These are phyloP conservation scores for Mycena alexandri DNA, from an alignment of 768 basidiomycete genomes.

Conservation along the genomic window DNA sequence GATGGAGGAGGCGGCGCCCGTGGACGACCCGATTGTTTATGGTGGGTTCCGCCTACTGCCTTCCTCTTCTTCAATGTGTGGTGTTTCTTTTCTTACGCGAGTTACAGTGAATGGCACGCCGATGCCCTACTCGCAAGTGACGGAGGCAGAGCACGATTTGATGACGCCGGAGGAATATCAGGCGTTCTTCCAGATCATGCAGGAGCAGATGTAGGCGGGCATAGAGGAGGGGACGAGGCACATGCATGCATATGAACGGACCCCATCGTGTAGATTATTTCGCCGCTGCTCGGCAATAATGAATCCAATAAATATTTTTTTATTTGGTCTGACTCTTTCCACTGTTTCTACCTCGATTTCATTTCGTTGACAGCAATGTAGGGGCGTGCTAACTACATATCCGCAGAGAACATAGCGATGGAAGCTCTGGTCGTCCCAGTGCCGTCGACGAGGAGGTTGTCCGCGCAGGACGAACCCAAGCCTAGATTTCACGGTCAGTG, in stretches of 20 bases:
- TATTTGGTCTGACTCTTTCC: too few relatives aligned
- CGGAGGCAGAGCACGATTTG: slow-evolving; percentile 91
- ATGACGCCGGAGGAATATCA: slow-evolving; percentile 97
- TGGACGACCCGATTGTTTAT: slow-evolving; percentile 75
- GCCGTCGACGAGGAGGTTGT: slow-evolving; percentile 28
- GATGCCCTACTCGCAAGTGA: slow-evolving; percentile 83
- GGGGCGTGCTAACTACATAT: slow-evolving; percentile 23
- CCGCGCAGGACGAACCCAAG: slow-evolving; percentile 30
- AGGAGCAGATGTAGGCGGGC: slow-evolving; percentile 46
- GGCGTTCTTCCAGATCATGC: slow-evolving; percentile 79
- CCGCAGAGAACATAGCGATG: slow-evolving; percentile 31
- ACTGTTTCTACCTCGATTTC: too few relatives aligned
- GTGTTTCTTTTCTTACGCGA: slow-evolving; percentile 24
- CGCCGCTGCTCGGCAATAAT: slow-evolving; percentile 18
- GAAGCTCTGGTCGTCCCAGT: slow-evolving; percentile 30
- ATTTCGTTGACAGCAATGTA: too few relatives aligned
- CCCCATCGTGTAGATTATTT: slow-evolving; percentile 20
- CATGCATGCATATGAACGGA: neutral
- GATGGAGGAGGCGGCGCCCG: slow-evolving; percentile 41
- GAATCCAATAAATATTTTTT: slow-evolving; percentile 15
- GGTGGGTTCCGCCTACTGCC: slow-evolving; percentile 69
- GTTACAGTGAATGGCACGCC: slow-evolving; percentile 78
- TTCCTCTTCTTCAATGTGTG: neutral
- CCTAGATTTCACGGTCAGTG: slow-evolving; percentile 5
- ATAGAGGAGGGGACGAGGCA: neutral